These are phyloP conservation scores for Dactylellina haptotyla DNA, from an alignment of 2,329 filamentous ascomycete species.

Conservation along the genomic window DNA sequence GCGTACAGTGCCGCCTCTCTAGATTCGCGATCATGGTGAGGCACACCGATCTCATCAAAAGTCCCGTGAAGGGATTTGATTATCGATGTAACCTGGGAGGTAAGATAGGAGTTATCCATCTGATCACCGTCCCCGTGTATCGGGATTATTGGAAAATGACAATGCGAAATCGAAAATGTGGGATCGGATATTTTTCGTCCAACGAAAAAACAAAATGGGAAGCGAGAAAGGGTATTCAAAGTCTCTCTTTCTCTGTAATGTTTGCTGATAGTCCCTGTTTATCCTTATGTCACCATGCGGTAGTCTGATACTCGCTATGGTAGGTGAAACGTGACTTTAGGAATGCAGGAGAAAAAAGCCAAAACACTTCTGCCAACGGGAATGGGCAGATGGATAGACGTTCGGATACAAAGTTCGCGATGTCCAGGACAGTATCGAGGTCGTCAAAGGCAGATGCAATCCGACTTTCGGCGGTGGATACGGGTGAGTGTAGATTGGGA, in stretches of 20 bases:
- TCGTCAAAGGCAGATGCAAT: neutral
- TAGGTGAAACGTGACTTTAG: constrained; percentile 28
- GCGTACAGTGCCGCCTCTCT: constrained; percentile 92
- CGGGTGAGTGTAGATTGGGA: neutral
- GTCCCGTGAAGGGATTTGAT: constrained; percentile 75
- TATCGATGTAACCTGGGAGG: constrained; percentile 50
- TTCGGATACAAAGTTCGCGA: neutral
- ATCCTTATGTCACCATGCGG: constrained; percentile 18
- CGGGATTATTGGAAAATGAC: constrained; percentile 22
- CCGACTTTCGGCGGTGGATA: neutral
- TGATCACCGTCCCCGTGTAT: constrained; percentile 25
- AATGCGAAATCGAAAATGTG: neutral
- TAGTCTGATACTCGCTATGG: constrained; percentile 7
- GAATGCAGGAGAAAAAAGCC: constrained; percentile 12
- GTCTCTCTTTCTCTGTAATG: neutral
- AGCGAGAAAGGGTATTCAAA: neutral
- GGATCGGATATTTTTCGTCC: neutral
- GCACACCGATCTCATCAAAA: constrained; percentile 98
- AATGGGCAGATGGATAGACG: neutral
- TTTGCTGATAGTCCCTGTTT: neutral
- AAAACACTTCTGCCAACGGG: neutral
- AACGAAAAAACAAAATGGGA: neutral
- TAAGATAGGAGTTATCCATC: constrained; percentile 51
- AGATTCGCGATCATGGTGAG: constrained; percentile 87
- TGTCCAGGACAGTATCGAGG: neutral